Evolutionary conservation across 2,329 filamentous ascomycete species (phyloP).

Genomic region (Clonostachys sp.): DNA sequence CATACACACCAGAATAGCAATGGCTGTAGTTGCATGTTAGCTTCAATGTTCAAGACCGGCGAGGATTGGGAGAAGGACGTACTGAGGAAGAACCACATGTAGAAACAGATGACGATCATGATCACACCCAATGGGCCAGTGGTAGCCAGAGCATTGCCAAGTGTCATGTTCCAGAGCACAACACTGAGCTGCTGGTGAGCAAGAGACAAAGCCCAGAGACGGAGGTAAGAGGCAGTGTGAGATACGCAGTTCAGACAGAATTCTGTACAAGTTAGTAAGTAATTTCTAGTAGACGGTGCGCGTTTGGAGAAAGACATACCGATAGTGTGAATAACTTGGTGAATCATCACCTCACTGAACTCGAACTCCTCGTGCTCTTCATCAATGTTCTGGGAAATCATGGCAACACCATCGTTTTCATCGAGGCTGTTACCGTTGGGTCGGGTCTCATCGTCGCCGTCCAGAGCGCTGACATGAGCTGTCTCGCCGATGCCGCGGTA

Average conservation of each 20-base stretch:
- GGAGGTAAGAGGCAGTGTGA: constrained; percentile 96
- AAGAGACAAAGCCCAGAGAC: constrained; percentile 94
- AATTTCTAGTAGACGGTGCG: constrained; percentile 41
- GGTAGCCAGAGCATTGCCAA: constrained; percentile 68
- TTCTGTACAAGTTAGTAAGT: constrained; percentile 46
- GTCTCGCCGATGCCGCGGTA: constrained; percentile 92
- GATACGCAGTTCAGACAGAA: constrained; percentile 99
- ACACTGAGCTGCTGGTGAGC: constrained; percentile 97
- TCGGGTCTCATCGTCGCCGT: constrained; percentile 71
- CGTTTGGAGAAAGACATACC: constrained; percentile 78
- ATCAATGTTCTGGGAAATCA: constrained; percentile 82
- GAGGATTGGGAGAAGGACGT: constrained; percentile 12
- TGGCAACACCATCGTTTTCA: constrained; percentile 76
- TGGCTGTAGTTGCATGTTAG: constrained; percentile 25
- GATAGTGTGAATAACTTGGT: constrained; percentile 98
- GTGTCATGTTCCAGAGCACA: constrained; percentile 95
- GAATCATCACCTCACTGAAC: constrained; percentile 96
- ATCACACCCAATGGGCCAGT: constrained; percentile 68
- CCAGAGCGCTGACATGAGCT: constrained; percentile 81
- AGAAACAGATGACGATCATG: constrained; percentile 78
- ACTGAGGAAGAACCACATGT: constrained; percentile 84
- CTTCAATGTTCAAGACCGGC: neutral
- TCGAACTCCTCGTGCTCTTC: constrained; percentile 96
- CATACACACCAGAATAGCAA: constrained; percentile 79
- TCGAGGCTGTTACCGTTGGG: constrained; percentile 49